These are phyloP conservation scores for Pseudopyricularia javanii DNA, from an alignment of 2,329 filamentous ascomycete genomes.

Conservation along the genomic window DNA sequence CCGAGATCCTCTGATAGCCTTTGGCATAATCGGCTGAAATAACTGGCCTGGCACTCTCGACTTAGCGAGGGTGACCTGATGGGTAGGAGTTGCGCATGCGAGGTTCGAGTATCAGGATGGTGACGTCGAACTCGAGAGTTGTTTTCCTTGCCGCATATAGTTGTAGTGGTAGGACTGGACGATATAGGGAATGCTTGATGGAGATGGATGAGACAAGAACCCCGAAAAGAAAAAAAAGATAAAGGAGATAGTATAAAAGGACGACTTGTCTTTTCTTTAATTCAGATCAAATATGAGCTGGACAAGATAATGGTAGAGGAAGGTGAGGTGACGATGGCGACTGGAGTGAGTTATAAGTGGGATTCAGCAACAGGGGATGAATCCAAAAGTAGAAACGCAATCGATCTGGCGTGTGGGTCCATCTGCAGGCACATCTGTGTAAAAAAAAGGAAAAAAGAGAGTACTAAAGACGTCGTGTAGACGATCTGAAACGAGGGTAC, in stretches of 20 bases:
- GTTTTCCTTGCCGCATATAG: not conserved
- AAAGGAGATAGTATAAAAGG: constrained; percentile 4
- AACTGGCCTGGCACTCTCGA: not conserved
- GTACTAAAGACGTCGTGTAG: constrained; percentile 4
- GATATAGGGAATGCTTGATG: constrained; percentile 1
- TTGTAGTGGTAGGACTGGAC: not conserved
- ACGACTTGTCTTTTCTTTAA: too few species aligned
- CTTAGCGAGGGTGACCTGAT: not conserved
- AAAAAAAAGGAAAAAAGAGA: constrained; percentile 11
- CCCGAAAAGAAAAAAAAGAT: constrained; percentile 15
- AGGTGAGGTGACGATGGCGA: constrained; percentile 23
- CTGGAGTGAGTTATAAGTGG: constrained; percentile 21
- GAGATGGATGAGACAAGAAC: constrained; percentile 10
- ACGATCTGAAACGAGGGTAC: constrained; percentile 20
- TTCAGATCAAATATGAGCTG: not conserved
- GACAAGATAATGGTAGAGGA: constrained; percentile 6
- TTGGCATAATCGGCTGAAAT: constrained; percentile 12
- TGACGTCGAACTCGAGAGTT: not conserved
- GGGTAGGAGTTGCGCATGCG: too few species aligned
- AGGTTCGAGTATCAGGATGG: not conserved
- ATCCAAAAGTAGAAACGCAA: constrained; percentile 11
- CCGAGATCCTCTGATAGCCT: constrained; percentile 13
- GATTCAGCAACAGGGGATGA: constrained; percentile 18
- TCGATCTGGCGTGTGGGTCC: not conserved
- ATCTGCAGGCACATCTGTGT: not conserved